Evolutionary conservation across 768 basidiomycete species (phyloP), one percentile per base, ranked within the genome.

Genomic region (Inosperma sp.): DNA sequence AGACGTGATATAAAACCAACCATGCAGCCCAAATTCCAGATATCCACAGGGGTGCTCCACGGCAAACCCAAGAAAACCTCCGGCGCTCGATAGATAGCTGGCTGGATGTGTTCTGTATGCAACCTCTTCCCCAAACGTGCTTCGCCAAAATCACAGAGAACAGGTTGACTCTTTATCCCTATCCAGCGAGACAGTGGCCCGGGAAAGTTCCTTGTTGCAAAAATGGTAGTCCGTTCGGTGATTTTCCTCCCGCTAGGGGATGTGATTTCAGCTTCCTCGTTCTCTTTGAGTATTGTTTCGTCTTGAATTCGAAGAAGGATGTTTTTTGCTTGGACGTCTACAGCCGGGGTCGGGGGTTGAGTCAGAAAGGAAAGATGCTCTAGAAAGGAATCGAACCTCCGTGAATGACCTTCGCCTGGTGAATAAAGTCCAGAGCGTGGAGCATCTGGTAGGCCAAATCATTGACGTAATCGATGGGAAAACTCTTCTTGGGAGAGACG

Each of bases 1-100:
- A n/a, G n/a, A n/a, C n/a, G n/a, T n/a, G n/a, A n/a, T n/a, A 33
- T 33, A 33, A 9, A 16, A 55, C 66, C 6, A 39, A 68, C 67
- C 60, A 65, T 43, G 25, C 57, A 54, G 5, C 61, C 67, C 21
- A 65, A 27, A 49, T 59, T 67, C 65, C 67, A 68, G n/a, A 68
- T 61, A 52, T 68, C 67, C 4, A 64, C 59, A 22, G 50, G 49
- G 27, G 55, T 34, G 33, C 54, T 42, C 67, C 66, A 68, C 9
- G 61, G 59, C 5, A 61, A 29, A 7, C 50, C 36, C 7, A 68
- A 51, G 40, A 65, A 55, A 14, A 68, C 62, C 46, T 68, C 67
- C 16, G 64, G 65, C 8, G 65, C 57, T 9, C 67, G 62, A 50
- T 63, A 65, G 2, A 21, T 42, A 40, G 45, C 23, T 23, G 67